Percentiles rank a stretch among this genome's conserved stretches.
phyloP scores from a whole-genome alignment of 1,284 basidiomycete species.

The Termitomyces sp. region DNA sequence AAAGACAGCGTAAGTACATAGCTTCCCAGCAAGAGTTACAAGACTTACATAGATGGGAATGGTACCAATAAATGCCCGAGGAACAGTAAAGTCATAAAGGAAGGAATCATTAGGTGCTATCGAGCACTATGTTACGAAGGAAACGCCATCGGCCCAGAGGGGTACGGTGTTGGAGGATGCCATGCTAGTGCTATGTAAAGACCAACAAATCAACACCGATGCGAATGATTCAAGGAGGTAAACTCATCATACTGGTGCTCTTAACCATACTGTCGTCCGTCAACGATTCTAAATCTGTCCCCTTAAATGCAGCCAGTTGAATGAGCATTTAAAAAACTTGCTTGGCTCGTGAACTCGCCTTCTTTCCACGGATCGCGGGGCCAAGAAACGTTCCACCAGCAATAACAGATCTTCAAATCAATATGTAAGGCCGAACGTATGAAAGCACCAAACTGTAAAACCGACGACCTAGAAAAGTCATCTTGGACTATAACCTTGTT shows the following conservation, averaged over 20 bases:
- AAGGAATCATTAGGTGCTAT: constrained; percentile 17
- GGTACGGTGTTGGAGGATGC: constrained; percentile 20
- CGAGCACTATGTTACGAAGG: constrained; percentile 19
- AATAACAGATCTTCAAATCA: constrained; percentile 14
- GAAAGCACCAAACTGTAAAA: neutral
- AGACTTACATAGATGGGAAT: constrained; percentile 15
- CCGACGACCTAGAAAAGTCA: constrained; percentile 12
- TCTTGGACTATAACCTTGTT: constrained; percentile 12
- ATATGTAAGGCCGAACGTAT: constrained; percentile 5
- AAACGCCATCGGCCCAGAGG: constrained; percentile 24
- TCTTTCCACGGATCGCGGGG: constrained; percentile 21
- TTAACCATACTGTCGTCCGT: constrained; percentile 28
- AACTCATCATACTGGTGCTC: constrained; percentile 28
- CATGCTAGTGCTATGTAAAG: constrained; percentile 26
- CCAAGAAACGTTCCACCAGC: constrained; percentile 21
- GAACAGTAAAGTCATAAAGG: constrained; percentile 14
- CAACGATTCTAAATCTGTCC: constrained; percentile 25
- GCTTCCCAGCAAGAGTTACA: neutral
- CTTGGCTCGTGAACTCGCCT: constrained; percentile 11
- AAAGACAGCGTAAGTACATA: neutral
- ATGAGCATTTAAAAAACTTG: neutral
- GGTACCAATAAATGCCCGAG: constrained; percentile 19
- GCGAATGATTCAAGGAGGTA: neutral
- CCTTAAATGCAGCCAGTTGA: constrained; percentile 18
- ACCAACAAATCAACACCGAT: neutral